Percentiles rank a stretch among this genome's conserved stretches.
Evolutionary conservation across 257 asterid genomes (phyloP).

Genomic region (Gynochthodes officinalis): DNA sequence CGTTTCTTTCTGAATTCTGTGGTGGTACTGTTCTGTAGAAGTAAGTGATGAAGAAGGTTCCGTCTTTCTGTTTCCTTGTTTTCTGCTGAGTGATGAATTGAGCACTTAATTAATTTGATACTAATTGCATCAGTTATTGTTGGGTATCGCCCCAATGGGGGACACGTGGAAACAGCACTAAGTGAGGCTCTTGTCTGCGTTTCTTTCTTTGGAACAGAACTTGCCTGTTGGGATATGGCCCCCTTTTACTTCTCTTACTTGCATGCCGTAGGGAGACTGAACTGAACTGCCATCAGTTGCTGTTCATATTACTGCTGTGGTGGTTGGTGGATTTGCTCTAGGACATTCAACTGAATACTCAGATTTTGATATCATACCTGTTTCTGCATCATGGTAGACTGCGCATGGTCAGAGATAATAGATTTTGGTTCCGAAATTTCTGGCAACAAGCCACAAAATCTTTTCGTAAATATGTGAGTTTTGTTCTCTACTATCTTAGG

Average conservation of each 20-base stretch:
- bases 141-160: no score
- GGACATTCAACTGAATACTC: background rate
- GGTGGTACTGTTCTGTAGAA: background rate
- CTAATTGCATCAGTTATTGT: no score
- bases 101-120: no score
- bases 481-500: background rate
- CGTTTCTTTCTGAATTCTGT: no score
- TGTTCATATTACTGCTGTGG: constrained; percentile 10
- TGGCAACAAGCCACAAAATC: background rate
- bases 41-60: no score
- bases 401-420: background rate
- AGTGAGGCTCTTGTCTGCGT: no score
- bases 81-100: no score
- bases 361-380: background rate
- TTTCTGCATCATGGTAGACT: background rate
- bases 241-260: background rate
- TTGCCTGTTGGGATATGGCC: background rate
- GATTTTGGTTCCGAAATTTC: background rate
- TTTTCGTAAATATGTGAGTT: background rate
- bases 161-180: no score
- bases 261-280: background rate
- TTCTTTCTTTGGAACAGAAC: constrained; percentile 3
- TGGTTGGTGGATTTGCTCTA: background rate
- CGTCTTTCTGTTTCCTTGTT: no score
- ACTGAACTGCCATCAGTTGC: background rate